Base-by-base conservation (phyloP, 1,284 basidiomycete species). In the Heimioporus retisporus region DNA sequence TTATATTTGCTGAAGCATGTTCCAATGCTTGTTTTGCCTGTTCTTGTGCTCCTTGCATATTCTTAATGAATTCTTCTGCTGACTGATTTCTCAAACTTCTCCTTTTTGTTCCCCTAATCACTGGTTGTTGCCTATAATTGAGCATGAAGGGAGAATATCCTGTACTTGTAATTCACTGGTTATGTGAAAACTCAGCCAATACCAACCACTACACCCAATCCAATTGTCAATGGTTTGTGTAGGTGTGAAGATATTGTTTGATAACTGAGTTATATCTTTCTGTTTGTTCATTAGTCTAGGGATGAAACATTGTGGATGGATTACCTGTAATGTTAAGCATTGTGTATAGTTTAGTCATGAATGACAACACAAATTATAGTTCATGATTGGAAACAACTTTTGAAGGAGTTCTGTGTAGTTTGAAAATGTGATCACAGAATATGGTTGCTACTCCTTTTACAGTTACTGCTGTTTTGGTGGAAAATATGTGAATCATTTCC, bases 261-360 rank as follows among this genome's bases (percentile, higher is more conserved):
- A 60, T 11, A 1, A 2, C 4, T 1, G 35, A 8, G 11, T 65
- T 65, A 3, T 21, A 18, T 6, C 28, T 1, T 21, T 60, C 59
- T 3, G 48, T 61, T 35, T 65, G 59, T 35, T 55, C 40, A n/a
- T 65, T 28, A 1, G 55, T 65, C 25, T 65, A 14, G 0, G 48
- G 43, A 15, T 65, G 64, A 14, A 46, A 65, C 0, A 55, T 42
- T 0, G 18, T 61, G 1, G 46, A 57, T 0, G 48, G 46, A 18
- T 65, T 65, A 8, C 40, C 40, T 44, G 56, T 8, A 2, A 65
- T 65, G 1, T n/a, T 0, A 1, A 61, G 10, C 0, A 57, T 2
- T n/a, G 60, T 55, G 44, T 70, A 72, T 0, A 82, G 68, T n/a
- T 74, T 76, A 16, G 64, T 43, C 60, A 76, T 80, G 31, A 83